phyloP scores from a whole-genome alignment of 106 monocot species.

The Triglochin maritima region DNA sequence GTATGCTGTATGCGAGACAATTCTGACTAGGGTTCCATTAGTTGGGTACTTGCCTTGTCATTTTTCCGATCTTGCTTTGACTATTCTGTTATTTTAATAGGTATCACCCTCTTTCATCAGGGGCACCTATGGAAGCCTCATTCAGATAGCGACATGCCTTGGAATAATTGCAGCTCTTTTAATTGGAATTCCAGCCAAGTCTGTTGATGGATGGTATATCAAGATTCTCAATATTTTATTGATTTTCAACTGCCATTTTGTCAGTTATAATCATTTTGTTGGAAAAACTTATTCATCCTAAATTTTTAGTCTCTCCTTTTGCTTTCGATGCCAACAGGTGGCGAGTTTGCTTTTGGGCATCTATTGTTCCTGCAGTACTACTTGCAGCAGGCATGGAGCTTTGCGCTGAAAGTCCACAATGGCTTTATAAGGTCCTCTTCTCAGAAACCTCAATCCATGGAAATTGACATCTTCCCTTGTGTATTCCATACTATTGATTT shows the following conservation, averaged over 20 bases:
- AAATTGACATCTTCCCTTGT: too few relatives aligned
- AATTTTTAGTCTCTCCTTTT: too few relatives aligned
- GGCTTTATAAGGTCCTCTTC: constrained; percentile 80
- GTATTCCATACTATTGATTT: too few relatives aligned
- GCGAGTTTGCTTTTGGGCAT: constrained; percentile 93
- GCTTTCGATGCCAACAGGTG: constrained; percentile 41
- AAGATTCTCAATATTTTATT: neutral
- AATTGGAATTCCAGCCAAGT: constrained; percentile 75
- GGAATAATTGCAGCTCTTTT: constrained; percentile 70
- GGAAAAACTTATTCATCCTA: too few relatives aligned
- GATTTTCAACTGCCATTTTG: too few relatives aligned
- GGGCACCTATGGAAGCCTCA: constrained; percentile 94
- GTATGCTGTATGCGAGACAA: constrained; percentile 16
- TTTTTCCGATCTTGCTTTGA: neutral
- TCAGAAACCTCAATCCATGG: neutral
- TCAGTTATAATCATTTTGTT: too few relatives aligned
- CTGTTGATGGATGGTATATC: constrained; percentile 48
- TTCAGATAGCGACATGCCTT: constrained; percentile 98
- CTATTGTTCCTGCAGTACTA: constrained; percentile 57
- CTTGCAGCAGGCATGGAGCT: constrained; percentile 80
- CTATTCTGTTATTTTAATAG: constrained; percentile 19
- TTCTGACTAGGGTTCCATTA: neutral
- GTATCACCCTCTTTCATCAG: constrained; percentile 88
- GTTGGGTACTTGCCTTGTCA: neutral
- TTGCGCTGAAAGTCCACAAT: constrained; percentile 94